A percentile compares a stretch with the other conserved stretches of the same genome.
Evolutionary conservation across 2,329 filamentous ascomycete species (phyloP).

Genomic region (Clarireedia hainanense): DNA sequence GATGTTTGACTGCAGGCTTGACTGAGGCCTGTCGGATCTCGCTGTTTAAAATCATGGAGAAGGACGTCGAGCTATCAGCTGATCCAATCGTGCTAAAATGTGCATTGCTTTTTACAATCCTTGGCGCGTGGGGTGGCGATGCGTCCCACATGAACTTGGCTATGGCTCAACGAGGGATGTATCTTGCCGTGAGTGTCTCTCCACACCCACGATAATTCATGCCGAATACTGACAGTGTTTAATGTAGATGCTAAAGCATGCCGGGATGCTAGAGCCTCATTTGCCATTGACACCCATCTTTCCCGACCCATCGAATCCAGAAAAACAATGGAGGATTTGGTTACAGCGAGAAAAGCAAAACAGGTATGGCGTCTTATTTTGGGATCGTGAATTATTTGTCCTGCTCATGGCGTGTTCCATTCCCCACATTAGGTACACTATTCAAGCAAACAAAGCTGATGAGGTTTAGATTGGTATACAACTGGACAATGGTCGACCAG

Average conservation of each 20-base stretch:
- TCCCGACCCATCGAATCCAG: constrained; percentile 36
- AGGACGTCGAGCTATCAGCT: constrained; percentile 59
- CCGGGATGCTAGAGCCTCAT: constrained; percentile 54
- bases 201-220: neutral
- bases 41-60: constrained; percentile 64
- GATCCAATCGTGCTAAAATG: constrained; percentile 58
- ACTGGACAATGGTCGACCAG: constrained; percentile 68
- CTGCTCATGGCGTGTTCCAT: neutral
- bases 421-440: neutral
- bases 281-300: constrained; percentile 36
- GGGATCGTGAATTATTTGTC: too few relatives aligned
- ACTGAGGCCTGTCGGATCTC: constrained; percentile 66
- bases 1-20: constrained; percentile 57
- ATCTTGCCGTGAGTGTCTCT: constrained; percentile 45
- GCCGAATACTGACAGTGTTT: neutral
- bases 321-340: constrained; percentile 56
- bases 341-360: constrained; percentile 55
- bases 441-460: neutral
- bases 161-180: constrained; percentile 68
- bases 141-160: constrained; percentile 74
- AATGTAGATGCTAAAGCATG: constrained; percentile 57
- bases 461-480: constrained; percentile 55
- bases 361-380: constrained; percentile 36
- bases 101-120: constrained; percentile 58
- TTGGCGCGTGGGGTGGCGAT: constrained; percentile 66